Percentiles rank a stretch among this genome's conserved stretches.
Conservation (phyloP, 805 yeast species). For the Ogataea saltuana region DNA sequence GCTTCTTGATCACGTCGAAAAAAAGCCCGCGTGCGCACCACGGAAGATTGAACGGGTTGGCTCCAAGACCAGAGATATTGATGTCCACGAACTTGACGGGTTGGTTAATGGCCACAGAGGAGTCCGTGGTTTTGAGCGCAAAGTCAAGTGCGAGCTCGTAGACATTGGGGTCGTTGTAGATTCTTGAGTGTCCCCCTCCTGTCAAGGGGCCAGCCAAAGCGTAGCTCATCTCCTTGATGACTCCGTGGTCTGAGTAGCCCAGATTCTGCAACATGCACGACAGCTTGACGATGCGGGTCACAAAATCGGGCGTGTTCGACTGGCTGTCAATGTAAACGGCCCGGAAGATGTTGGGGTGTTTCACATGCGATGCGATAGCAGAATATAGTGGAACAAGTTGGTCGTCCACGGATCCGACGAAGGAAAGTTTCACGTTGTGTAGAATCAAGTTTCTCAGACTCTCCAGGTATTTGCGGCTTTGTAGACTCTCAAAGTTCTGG, state of each 20-base stretch:
- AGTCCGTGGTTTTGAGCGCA: conserved; percentile 65
- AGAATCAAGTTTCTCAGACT: conserved; percentile 63
- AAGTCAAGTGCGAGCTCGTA: conserved; percentile 78
- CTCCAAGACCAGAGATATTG: conserved; percentile 63
- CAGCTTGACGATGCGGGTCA: conserved; percentile 68
- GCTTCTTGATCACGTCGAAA: conserved; percentile 44
- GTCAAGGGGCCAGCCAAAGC: conserved; percentile 87
- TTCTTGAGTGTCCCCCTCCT: conserved; percentile 92
- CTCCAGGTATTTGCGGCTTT: conserved; percentile 69
- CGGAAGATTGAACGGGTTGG: conserved; percentile 84
- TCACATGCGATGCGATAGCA: conserved; percentile 74
- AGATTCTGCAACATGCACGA: conserved; percentile 73
- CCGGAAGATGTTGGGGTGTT: conserved; percentile 87
- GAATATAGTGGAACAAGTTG: conserved; percentile 93
- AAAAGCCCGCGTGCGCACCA: conserved; percentile 90
- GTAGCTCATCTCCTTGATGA: conserved; percentile 77
- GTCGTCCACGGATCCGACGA: conserved; percentile 89
- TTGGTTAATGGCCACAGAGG: conserved; percentile 25
- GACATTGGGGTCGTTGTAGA: conserved; percentile 82
- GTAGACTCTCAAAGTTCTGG: conserved; percentile 71
- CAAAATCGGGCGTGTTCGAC: conserved; percentile 76
- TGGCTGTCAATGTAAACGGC: conserved; percentile 88
- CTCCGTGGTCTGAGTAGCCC: conserved; percentile 84
- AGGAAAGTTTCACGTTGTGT: conserved; percentile 73
- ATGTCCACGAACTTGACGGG: conserved; percentile 41